A percentile compares a stretch with the other conserved stretches of the same genome.
Evolutionary conservation across 257 asterid genomes (phyloP).

Genomic region (Solanum stenotomum): DNA sequence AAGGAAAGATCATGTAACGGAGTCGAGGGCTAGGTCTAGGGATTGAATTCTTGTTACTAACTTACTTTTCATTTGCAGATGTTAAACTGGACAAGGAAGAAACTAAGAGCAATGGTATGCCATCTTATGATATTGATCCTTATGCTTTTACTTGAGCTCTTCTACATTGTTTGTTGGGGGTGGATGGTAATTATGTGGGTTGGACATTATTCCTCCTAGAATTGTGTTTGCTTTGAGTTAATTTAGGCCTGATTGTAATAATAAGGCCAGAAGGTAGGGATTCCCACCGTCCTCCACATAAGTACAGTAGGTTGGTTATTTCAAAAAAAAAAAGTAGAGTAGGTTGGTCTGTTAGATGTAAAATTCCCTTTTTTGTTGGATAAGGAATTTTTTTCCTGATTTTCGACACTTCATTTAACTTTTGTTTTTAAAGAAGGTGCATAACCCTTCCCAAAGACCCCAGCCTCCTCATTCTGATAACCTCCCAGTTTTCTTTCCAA

Average conservation of each 20-base stretch:
- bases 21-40: neutral
- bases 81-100: conserved; percentile 64
- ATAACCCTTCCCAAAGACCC: neutral
- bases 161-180: neutral
- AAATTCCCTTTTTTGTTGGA: neutral
- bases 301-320: neutral
- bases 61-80: conserved; percentile 26
- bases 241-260: neutral
- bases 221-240: neutral
- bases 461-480: neutral
- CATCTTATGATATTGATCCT: neutral
- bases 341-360: neutral
- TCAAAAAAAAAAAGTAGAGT: too few species aligned
- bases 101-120: conserved; percentile 40
- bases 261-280: neutral
- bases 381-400: neutral
- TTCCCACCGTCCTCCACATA: neutral
- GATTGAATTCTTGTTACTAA: neutral
- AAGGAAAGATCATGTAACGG: neutral
- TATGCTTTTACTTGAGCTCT: neutral
- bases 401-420: neutral
- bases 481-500: neutral
- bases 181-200: neutral
- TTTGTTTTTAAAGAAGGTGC: neutral
- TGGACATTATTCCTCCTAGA: neutral